Base-by-base conservation (phyloP, 495 filamentous ascomycete species). In the Pyronema omphalodes region DNA sequence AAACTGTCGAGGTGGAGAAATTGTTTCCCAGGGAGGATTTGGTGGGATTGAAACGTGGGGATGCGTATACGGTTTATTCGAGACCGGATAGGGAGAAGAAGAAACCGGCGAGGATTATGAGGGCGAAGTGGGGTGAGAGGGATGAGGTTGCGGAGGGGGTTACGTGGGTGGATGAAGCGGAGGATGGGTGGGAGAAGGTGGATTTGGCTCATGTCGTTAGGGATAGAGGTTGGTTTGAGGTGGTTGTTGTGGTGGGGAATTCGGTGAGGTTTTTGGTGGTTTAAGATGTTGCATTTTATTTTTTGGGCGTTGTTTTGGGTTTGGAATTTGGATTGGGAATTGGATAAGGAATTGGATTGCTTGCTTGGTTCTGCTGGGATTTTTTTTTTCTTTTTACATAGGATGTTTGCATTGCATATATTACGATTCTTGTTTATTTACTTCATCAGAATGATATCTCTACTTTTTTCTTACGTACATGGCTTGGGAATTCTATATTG, bases 161-260 rank as follows among this genome's bases (percentile, higher is more conserved):
- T 1, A 35, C 8, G 34, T 50, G 47, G 47, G 18, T 11, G 7
- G 47, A 34, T 1, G 3, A 12, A 2, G 39, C 3, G 23, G 47
- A 36, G 19, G 47, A 50, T 1, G 47, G 29, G 9, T 50, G 47
- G 47, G 17, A 23, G 17, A 50, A 50, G 47, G 12, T 50, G 12
- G 47, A 50, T 50, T 23, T 50, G 11, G 36, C 23, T 2, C 47
- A 50, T 36, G 36, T 50, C 3, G 47, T 50, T 8, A 34, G 47
- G 11, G 47, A 50, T 50, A 23, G 47, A 4, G 47, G 36, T 1
- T 50, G 47, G 47, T 12, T 11, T 9, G 47, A 50, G 29, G 12
- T 50, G 3, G 4, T 50, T 12, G 47, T 69, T 77, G 95, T 19
- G 95, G 86, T 70, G 87, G 95, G 43, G 91, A 98, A 73, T 96